These are phyloP conservation scores for Heritiera fomes DNA, from an alignment of 345 rosid species.

Conservation along the genomic window DNA sequence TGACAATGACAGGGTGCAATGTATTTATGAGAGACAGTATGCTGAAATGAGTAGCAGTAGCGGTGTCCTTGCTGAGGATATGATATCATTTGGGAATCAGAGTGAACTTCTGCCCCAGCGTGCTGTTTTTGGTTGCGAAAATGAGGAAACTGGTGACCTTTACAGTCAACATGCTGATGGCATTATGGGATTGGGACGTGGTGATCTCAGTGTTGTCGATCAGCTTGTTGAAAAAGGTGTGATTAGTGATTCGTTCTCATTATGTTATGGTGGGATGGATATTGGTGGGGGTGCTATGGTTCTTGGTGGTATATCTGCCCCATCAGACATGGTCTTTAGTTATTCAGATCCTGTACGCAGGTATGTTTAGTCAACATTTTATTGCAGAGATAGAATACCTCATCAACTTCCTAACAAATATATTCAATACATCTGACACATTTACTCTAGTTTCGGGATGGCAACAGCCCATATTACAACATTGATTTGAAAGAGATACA, in stretches of 20 bases:
- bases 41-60: slow-evolving; percentile 92
- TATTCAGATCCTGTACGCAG: slow-evolving; percentile 74
- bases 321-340: slow-evolving; percentile 69
- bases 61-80: slow-evolving; percentile 86
- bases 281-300: slow-evolving; percentile 94
- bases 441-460: slow-evolving; percentile 99
- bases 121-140: slow-evolving; percentile 90
- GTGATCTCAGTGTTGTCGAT: slow-evolving; percentile 87
- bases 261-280: slow-evolving; percentile 97
- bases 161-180: slow-evolving; percentile 94
- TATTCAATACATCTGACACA: slow-evolving; percentile 71
- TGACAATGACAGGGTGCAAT: slow-evolving; percentile 55
- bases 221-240: slow-evolving; percentile 83
- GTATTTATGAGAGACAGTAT: slow-evolving; percentile 82
- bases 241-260: slow-evolving; percentile 62
- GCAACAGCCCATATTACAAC: slow-evolving; percentile 99
- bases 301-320: slow-evolving; percentile 75
- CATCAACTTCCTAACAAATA: slow-evolving; percentile 50
- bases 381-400: slow-evolving; percentile 32
- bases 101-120: slow-evolving; percentile 75
- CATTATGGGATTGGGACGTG: slow-evolving; percentile 90
- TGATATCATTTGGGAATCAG: slow-evolving; percentile 75
- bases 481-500: slow-evolving; percentile 88
- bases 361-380: slow-evolving; percentile 48
- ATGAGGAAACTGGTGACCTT: slow-evolving; percentile 74